Evolutionary conservation across 495 filamentous ascomycete genomes (phyloP), one percentile per base, ranked within the genome.

Genomic region (Penicillium malachiteum): DNA sequence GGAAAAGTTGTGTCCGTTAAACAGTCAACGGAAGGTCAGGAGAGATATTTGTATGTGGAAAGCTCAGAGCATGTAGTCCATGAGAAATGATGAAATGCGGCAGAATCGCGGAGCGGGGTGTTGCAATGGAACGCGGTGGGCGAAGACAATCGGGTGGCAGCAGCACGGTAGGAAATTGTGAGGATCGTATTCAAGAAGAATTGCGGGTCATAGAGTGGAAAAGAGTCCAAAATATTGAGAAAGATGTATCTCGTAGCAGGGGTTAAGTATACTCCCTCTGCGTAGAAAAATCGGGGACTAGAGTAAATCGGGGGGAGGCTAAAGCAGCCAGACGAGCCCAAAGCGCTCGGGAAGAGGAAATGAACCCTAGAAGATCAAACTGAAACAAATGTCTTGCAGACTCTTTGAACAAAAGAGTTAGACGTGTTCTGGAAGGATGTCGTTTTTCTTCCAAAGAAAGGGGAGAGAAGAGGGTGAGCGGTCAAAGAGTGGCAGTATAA

Each of bases 381-480:
- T 26, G 32, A 49, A 26, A 49, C 46, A 38, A 26, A 18, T 35
- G 32, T 49, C 46, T 46, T 33, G 43, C 43, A 46, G 43, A 7
- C 21, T 14, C 31, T 16, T 11, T 31, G 33, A 50, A 40, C 18
- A 13, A 14, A 18, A 6, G 7, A 31, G 14, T 31, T 39, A 18
- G 37, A 39, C 34, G 30, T 16, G 34, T 39, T 38, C 33, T 21
- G 48, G 37, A 50, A 50, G 34, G 12, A 37, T 37, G 8, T 37
- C 17, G 35, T 50, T 35, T 38, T 50, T 30, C 9, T 18, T 21
- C 17, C 30, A 42, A 52, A 52, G 50, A 44, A 52, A 52, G 50
- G 50, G 50, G 58, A 69, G 64, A 67, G 57, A 59, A 60, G 64
- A 62, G 52, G 38, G 50, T 54, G 62, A 62, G 58, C 65, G 59